Percentiles rank a stretch among this genome's conserved stretches.
phyloP scores from a whole-genome alignment of 1,284 basidiomycete genomes.

The Volvariella volvacea region DNA sequence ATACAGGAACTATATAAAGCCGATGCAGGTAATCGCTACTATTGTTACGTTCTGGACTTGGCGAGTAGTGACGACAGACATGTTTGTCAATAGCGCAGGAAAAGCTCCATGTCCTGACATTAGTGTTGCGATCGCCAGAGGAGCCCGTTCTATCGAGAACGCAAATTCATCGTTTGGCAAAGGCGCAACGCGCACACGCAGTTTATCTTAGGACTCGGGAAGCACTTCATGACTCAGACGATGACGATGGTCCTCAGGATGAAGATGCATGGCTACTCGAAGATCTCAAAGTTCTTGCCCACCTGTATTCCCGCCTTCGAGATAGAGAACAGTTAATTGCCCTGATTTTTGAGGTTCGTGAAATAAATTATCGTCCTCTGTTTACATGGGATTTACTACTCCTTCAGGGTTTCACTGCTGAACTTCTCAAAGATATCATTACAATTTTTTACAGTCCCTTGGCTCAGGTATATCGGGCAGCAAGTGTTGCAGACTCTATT shows the following conservation, averaged over 20 bases:
- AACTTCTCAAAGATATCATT: conserved; percentile 96
- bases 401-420: conserved; percentile 83
- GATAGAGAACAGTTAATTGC: conserved; percentile 93
- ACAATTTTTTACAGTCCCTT: conserved; percentile 98
- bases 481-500: conserved; percentile 93
- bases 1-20: conserved; percentile 78
- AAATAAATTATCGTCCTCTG: not conserved
- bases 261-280: conserved; percentile 96
- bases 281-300: conserved; percentile 76
- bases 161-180: conserved; percentile 74
- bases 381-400: not conserved
- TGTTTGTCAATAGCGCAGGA: conserved; percentile 70
- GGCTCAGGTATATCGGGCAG: conserved; percentile 97
- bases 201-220: conserved; percentile 63
- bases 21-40: conserved; percentile 60
- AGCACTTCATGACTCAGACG: conserved; percentile 74
- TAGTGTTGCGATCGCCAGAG: conserved; percentile 79
- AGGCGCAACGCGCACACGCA: conserved; percentile 71
- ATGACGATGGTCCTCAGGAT: conserved; percentile 86
- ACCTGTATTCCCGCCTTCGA: conserved; percentile 72
- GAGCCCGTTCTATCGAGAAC: conserved; percentile 67
- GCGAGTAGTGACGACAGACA: not conserved
- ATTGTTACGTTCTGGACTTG: not conserved
- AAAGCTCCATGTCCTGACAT: conserved; percentile 73
- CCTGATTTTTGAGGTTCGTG: conserved; percentile 85